These are phyloP conservation scores for Phytophthora syringae DNA, from an alignment of 352 stramenopile genomes.

Conservation along the genomic window DNA sequence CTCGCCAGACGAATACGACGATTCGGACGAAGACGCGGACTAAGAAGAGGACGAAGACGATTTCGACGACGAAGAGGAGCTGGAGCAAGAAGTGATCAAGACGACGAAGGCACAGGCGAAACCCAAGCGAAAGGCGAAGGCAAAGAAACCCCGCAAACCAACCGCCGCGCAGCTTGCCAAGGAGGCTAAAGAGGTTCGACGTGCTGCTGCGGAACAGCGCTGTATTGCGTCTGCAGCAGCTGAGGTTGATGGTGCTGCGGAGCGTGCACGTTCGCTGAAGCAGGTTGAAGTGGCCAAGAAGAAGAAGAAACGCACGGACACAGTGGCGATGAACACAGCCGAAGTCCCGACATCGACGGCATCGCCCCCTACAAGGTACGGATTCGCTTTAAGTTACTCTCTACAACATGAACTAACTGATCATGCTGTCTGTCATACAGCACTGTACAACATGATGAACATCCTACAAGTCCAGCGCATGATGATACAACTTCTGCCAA, in stretches of 20 bases:
- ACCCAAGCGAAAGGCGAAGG: background rate
- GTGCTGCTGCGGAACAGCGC: background rate
- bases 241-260: background rate
- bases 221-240: background rate
- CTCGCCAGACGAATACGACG: background rate
- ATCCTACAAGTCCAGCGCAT: background rate
- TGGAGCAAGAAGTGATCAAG: too few relatives aligned
- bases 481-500: background rate
- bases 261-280: too few relatives aligned
- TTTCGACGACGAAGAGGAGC: too few relatives aligned
- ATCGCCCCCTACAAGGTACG: background rate
- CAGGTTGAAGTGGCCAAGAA: too few relatives aligned
- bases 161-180: background rate
- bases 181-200: background rate
- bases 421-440: background rate
- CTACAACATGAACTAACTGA: background rate
- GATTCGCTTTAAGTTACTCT: background rate
- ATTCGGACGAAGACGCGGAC: background rate
- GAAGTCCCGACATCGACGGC: background rate
- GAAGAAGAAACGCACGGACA: too few relatives aligned
- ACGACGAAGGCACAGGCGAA: too few relatives aligned
- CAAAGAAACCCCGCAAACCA: background rate
- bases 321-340: too few relatives aligned
- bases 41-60: background rate
- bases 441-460: background rate